Evolutionary conservation across 2,329 filamentous ascomycete genomes (phyloP), one percentile per base, ranked within the genome.

Genomic region (Microsporum ferrugineum): DNA sequence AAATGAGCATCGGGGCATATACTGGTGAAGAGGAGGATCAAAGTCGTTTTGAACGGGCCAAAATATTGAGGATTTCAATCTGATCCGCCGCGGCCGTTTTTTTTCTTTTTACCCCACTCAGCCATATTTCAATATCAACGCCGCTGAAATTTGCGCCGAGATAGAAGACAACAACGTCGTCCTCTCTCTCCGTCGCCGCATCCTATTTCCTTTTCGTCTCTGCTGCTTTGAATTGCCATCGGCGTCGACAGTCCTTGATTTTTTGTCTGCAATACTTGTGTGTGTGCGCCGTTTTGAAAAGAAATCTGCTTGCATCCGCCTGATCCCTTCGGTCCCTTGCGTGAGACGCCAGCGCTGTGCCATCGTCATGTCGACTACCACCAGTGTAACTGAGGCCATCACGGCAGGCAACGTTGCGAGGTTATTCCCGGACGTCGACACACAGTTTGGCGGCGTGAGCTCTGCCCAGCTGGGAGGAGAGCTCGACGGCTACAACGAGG

Each of bases 401-500:
- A 95, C 89, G 59, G 90, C 91, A 17, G 85, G 94, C 68, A 89
- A 88, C 70, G 90, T 99, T 69, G 81, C 92, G 62, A 86, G 85
- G 64, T 83, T 97, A 57, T 97, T 97, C 76, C 90, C 91, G 59
- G 91, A 96, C 73, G 83, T 87, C 68, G 83, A 85, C 73, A 84
- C 82, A 29, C 77, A 77, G 14, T 77, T 86, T 58, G 82, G 82
- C 59, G 77, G 78, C 58, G 73, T 78, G 65, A 71, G 66, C 31
- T 71, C 71, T 62, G 71, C 72, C n/a, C 68, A 71, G 71, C 86
- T 86, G 68, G 77, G 78, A 65, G 81, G 84, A 59, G 89, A 90
- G 62, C 82, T 97, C 51, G 87, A 87, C 61, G 94, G 92, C 58
- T 95, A 97, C 78, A 91, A 97, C 79, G 92, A 89, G 74, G 92